Conservation (phyloP, 208 protist genomes). For the Trypanosoma theileri region DNA sequence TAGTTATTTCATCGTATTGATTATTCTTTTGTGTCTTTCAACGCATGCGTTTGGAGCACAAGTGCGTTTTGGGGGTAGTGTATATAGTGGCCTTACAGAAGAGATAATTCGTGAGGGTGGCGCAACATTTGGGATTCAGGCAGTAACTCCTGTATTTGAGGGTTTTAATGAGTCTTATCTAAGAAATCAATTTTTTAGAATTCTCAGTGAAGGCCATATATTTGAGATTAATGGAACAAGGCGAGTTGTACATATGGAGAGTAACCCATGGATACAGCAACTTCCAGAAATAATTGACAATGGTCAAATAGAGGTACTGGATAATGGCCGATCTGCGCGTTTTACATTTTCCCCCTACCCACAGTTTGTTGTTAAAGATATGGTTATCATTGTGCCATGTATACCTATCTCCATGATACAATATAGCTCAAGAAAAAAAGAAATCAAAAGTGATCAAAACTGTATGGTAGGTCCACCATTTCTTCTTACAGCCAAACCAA, state of each 20-base stretch:
- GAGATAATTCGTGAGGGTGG: conserved; percentile 43
- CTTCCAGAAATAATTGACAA: conserved; percentile 33
- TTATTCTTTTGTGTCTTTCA: conserved; percentile 4
- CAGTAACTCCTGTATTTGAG: conserved; percentile 54
- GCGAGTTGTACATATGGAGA: neutral
- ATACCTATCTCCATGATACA: conserved; percentile 55
- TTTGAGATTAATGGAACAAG: neutral
- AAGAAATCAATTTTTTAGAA: conserved; percentile 4
- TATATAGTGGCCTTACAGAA: conserved; percentile 58
- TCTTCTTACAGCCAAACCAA: conserved; percentile 35
- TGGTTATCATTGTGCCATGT: conserved; percentile 61
- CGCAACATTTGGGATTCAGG: conserved; percentile 49
- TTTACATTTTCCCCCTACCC: conserved; percentile 29
- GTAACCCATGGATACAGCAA: conserved; percentile 6
- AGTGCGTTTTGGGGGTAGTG: conserved; percentile 61
- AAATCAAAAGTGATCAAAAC: conserved; percentile 46
- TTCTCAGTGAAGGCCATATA: neutral
- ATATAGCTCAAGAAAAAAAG: conserved; percentile 22
- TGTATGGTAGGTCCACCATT: conserved; percentile 57
- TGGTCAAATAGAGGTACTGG: conserved; percentile 39
- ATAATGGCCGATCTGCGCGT: conserved; percentile 35
- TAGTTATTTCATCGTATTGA: conserved; percentile 11
- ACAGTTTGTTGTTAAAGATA: conserved; percentile 19
- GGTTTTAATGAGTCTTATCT: conserved; percentile 7
- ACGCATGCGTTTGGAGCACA: conserved; percentile 24